phyloP scores from a whole-genome alignment of 2,329 filamentous ascomycete species.

The Geosmithia flava region DNA sequence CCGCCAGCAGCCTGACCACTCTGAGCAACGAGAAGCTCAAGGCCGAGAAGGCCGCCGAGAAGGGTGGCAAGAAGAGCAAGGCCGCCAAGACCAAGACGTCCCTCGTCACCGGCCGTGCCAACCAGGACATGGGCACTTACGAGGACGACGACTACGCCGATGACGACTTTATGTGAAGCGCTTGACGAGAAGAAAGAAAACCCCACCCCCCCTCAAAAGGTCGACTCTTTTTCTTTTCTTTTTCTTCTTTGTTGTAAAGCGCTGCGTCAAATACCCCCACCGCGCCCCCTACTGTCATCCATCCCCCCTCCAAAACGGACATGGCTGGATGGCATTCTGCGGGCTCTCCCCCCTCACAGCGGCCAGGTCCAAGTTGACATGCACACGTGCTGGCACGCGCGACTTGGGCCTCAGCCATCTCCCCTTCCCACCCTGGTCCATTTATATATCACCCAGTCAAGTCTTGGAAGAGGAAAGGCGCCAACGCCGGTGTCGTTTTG shows the following conservation, averaged over 20 bases:
- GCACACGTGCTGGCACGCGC: no score
- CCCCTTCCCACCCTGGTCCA: no score
- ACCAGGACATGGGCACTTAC: constrained; percentile 64
- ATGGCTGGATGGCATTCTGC: no score
- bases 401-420: no score
- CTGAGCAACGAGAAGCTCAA: constrained; percentile 97
- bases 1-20: constrained; percentile 76
- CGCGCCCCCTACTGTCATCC: no score
- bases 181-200: not conserved
- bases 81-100: constrained; percentile 90
- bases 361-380: no score
- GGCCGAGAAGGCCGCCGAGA: constrained; percentile 90
- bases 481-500: no score
- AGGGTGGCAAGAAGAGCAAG: constrained; percentile 94
- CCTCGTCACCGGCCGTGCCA: constrained; percentile 53
- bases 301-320: no score
- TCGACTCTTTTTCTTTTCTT: not conserved
- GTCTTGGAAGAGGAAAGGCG: no score
- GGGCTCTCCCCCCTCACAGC: no score
- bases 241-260: not conserved
- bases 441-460: no score
- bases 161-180: constrained; percentile 60
- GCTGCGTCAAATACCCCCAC: not conserved
- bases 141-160: constrained; percentile 74
- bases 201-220: not conserved